Evolutionary conservation across 495 filamentous ascomycete genomes (phyloP).

Genomic region (Echria macrotheca): DNA sequence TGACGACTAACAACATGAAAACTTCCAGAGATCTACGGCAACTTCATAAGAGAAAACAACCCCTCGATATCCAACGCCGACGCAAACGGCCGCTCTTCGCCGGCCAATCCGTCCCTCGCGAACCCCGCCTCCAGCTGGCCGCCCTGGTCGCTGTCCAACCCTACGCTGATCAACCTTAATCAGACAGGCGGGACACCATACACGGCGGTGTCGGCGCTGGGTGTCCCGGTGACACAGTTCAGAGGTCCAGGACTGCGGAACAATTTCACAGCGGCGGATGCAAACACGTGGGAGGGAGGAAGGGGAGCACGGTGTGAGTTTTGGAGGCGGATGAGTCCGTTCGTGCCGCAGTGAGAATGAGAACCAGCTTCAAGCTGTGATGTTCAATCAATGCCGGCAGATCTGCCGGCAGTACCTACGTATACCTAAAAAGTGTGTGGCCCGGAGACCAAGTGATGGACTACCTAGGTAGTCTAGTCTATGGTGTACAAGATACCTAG

Average conservation of each 20-base stretch:
- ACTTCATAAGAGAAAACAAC: constrained; percentile 43
- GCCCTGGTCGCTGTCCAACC: constrained; percentile 19
- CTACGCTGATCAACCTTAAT: constrained; percentile 38
- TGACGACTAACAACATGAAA: too few species aligned
- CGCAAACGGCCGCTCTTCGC: constrained; percentile 28
- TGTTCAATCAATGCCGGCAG: too few species aligned
- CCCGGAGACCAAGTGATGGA: too few species aligned
- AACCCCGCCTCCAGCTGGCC: constrained; percentile 21
- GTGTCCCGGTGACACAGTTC: constrained; percentile 17
- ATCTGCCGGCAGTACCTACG: too few species aligned
- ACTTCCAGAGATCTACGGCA: constrained; percentile 36
- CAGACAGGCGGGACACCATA: constrained; percentile 36
- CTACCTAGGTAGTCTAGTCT: too few species aligned
- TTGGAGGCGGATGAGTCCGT: constrained; percentile 35
- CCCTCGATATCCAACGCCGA: constrained; percentile 37
- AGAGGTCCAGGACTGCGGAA: constrained; percentile 35
- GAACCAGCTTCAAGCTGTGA: not conserved
- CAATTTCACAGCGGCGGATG: constrained; percentile 35
- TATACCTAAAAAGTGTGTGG: too few species aligned
- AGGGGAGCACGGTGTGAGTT: constrained; percentile 46
- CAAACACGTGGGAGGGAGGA: constrained; percentile 46
- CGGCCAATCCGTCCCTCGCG: not conserved
- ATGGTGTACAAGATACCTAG: too few species aligned
- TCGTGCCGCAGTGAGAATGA: constrained; percentile 10
- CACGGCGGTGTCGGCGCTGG: constrained; percentile 3